Evolutionary conservation across 257 asterid species (phyloP).

Genomic region (Voacanga thouarsii): DNA sequence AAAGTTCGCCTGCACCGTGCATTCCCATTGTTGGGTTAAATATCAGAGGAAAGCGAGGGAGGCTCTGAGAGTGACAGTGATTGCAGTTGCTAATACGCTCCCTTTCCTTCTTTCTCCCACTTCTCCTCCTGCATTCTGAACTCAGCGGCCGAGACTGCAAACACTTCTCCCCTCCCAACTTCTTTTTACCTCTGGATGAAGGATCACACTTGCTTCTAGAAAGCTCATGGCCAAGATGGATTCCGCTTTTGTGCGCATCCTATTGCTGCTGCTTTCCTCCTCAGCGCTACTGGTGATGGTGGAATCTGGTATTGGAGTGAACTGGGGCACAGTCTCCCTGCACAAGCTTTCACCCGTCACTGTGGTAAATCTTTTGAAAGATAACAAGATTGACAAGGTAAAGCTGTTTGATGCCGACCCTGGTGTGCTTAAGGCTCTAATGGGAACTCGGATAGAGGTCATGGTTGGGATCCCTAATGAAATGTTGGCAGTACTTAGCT

Average conservation of each 20-base stretch:
- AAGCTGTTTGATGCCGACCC: constrained; percentile 90
- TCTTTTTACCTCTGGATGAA: neutral
- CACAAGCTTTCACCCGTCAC: constrained; percentile 71
- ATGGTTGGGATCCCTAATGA: constrained; percentile 94
- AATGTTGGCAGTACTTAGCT: constrained; percentile 50
- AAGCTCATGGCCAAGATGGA: neutral
- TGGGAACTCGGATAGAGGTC: constrained; percentile 83
- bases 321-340: constrained; percentile 80
- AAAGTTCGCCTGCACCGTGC: too few relatives aligned
- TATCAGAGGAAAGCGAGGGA: too few relatives aligned
- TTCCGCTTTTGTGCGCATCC: neutral
- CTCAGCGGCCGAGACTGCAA: too few relatives aligned
- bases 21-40: too few relatives aligned
- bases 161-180: too few relatives aligned
- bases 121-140: too few relatives aligned
- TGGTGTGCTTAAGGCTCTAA: constrained; percentile 47
- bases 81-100: too few relatives aligned
- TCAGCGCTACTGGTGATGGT: constrained; percentile 23
- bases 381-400: constrained; percentile 65
- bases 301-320: constrained; percentile 79
- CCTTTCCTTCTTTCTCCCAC: too few relatives aligned
- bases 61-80: too few relatives aligned
- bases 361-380: constrained; percentile 76
- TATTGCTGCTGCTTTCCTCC: neutral
- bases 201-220: neutral